Percentiles rank a stretch among this genome's conserved stretches.
Evolutionary conservation across 2,329 filamentous ascomycete species (phyloP).

Genomic region (Alternaria sp.): DNA sequence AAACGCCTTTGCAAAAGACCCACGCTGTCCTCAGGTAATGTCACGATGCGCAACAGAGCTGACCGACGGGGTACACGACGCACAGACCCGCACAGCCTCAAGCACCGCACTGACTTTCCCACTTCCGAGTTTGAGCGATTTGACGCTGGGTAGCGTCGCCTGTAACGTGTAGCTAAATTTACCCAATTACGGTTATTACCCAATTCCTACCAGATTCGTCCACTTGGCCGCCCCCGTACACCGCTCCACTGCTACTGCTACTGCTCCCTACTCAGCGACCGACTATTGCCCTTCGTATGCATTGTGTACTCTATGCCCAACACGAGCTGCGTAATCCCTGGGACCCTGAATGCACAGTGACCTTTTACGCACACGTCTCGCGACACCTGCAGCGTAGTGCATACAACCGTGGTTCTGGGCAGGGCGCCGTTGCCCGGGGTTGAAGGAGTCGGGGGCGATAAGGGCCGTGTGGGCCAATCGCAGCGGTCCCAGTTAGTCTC

Average conservation of each 20-base stretch:
- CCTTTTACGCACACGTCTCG: constrained; percentile 8
- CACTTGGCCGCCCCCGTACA: constrained; percentile 11
- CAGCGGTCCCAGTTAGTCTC: constrained; percentile 21
- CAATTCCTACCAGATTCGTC: constrained; percentile 29
- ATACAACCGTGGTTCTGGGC: constrained; percentile 9
- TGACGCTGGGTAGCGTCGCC: constrained; percentile 46
- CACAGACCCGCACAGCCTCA: constrained; percentile 37
- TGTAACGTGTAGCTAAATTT: constrained; percentile 38
- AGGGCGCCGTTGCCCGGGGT: constrained; percentile 15
- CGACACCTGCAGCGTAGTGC: constrained; percentile 23
- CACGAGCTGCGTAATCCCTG: constrained; percentile 9
- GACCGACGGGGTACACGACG: constrained; percentile 14
- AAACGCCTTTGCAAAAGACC: not conserved
- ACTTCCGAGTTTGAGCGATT: constrained; percentile 47
- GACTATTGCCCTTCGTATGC: constrained; percentile 15
- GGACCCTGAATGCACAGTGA: constrained; percentile 10
- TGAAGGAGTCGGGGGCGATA: constrained; percentile 35
- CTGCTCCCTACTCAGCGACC: not conserved
- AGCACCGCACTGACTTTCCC: not conserved
- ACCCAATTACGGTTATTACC: constrained; percentile 21
- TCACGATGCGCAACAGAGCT: not conserved
- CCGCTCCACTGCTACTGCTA: constrained; percentile 16
- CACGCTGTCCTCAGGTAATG: constrained; percentile 6
- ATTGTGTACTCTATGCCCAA: constrained; percentile 7
- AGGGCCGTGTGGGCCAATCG: constrained; percentile 37